Evolutionary conservation across 176 grass and related monocot genomes (phyloP).

Genomic region (Olyra latifolia): DNA sequence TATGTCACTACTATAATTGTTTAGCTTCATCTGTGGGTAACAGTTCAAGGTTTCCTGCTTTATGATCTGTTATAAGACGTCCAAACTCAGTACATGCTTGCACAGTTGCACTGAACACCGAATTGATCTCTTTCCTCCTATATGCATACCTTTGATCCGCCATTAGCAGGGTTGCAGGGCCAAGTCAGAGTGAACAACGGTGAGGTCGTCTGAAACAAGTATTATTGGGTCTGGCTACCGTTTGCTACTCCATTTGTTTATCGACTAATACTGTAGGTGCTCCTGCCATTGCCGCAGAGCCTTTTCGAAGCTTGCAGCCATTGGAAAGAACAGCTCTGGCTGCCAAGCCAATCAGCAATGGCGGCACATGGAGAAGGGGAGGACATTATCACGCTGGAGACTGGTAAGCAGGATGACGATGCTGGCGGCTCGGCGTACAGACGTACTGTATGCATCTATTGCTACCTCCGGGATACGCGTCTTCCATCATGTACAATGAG

Average conservation of each 20-base stretch:
- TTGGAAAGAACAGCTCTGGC: background rate
- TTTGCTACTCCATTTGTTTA: background rate
- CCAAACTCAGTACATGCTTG: background rate
- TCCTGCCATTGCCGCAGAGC: background rate
- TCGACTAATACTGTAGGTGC: background rate
- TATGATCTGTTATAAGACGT: background rate
- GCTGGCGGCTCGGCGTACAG: conserved; percentile 16
- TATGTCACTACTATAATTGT: background rate
- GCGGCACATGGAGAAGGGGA: background rate
- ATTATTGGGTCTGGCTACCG: background rate
- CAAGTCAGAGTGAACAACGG: background rate
- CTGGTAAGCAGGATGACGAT: conserved; percentile 18
- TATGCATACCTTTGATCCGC: background rate
- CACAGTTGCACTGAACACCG: background rate
- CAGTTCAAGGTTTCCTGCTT: background rate
- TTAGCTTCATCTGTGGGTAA: background rate
- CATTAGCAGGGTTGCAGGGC: background rate
- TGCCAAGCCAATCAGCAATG: background rate
- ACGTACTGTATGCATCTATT: conserved; percentile 2
- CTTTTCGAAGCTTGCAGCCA: background rate
- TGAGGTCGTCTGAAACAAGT: background rate
- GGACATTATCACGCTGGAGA: conserved; percentile 4
- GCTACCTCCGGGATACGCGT: conserved; percentile 16
- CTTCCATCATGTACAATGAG: conserved; percentile 15
- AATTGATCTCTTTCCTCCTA: background rate